Evolutionary conservation across 1,284 basidiomycete genomes (phyloP), one percentile per base, ranked within the genome.

Genomic region (Sparassis latifolia): DNA sequence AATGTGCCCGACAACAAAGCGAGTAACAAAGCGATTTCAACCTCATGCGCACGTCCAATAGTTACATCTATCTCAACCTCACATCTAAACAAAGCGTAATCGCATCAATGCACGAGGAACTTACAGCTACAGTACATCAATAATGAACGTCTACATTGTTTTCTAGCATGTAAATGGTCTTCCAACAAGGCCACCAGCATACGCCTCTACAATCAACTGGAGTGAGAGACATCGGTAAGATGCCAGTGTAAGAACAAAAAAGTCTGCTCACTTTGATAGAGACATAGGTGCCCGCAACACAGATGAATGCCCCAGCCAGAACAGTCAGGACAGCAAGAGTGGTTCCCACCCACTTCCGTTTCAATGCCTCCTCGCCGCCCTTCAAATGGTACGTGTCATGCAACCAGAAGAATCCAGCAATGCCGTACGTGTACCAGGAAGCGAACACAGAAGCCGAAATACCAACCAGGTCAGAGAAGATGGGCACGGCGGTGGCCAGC

Each of bases 361-460:
- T 66, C 42, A 76, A 54, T 4, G 58, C 70, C 4, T 47, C 50
- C 42, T 51, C 53, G 10, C 73, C 72, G 10, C 72, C 74, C 39
- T 68, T 62, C 5, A 74, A 55, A 55, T 77, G 63, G 53, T 75
- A 75, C 4, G 67, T 62, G 59, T 80, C 77, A 51, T 78, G 66
- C n/a, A 80, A 52, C 75, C 76, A 79, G 63, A 80, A 80, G 56
- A 76, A 77, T 2, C 78, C 79, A 3, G 76, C 77, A 32, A 80
- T 52, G 32, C 79, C 78, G 54, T 80, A 79, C 3, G 76, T 78
- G 57, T 77, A 81, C 76, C 79, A 79, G 10, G 76, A 71, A 9
- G 79, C 78, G 56, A 81, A 79, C 27, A 79, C 62, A n/a, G 78
- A 67, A 6, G 76, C 77, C n/a, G 75, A 64, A 51, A 80, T 75